Evolutionary conservation across 2,329 filamentous ascomycete genomes (phyloP).

Genomic region (Paraphoma sp.): DNA sequence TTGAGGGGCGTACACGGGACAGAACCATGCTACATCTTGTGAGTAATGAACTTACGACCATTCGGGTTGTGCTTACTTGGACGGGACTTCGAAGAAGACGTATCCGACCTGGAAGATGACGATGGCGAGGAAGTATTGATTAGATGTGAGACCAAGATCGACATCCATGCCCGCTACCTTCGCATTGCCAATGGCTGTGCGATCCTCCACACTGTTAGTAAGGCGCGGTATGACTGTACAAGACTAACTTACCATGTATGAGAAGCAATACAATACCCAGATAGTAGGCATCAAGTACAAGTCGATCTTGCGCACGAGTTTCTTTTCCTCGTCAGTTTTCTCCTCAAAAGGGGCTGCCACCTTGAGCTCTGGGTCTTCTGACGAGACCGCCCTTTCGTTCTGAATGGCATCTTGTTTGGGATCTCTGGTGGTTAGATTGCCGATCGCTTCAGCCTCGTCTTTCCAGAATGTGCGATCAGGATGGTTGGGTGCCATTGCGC

Average conservation of each 20-base stretch:
- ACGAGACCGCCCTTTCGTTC: background rate
- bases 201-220: conserved; percentile 15
- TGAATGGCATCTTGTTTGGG: conserved; percentile 12
- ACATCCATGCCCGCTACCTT: conserved; percentile 38
- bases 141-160: conserved; percentile 49
- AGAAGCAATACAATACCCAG: conserved; percentile 31
- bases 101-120: conserved; percentile 32
- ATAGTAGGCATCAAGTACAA: conserved; percentile 33
- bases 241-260: conserved; percentile 23
- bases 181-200: conserved; percentile 51
- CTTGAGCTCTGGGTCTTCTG: conserved; percentile 8
- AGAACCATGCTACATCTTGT: conserved; percentile 24
- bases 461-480: conserved; percentile 11
- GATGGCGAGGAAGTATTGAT: conserved; percentile 54
- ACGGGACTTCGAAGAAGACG: conserved; percentile 31
- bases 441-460: conserved; percentile 9
- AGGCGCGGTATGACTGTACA: background rate
- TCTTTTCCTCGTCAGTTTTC: conserved; percentile 25
- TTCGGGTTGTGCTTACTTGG: conserved; percentile 19
- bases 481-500: conserved; percentile 7
- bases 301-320: conserved; percentile 30
- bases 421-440: conserved; percentile 10
- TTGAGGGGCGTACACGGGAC: conserved; percentile 24
- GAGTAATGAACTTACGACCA: background rate
- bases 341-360: conserved; percentile 12